Base-by-base conservation (phyloP, 2,329 filamentous ascomycete species). In the Alternaria sp. region DNA sequence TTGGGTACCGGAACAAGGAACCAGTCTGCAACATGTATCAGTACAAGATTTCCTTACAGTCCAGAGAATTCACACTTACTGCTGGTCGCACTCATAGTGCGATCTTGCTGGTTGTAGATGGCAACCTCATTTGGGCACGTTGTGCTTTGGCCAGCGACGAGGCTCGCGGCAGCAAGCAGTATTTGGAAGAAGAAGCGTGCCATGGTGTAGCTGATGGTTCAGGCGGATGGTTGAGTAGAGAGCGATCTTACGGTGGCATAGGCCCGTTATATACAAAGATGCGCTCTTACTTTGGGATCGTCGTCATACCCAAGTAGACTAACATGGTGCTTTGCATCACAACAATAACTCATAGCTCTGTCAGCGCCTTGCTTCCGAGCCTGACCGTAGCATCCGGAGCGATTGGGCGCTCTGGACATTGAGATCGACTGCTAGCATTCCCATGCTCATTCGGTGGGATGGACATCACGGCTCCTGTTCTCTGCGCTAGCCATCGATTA, bases 51-150 rank as follows among this genome's bases (percentile, higher is more conserved):
- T 19, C 6, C 28, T 36, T 17, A n/a, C 2, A 2, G 11, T 8
- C 2, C 2, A 12, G 9, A n/a, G 28, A 11, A 12, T 50, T 15
- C 11, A 26, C 15, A 54, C 50, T 36, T 3, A 66, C 64, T 61
- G 25, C 50, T 61, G 23, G 53, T 57, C n/a, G 59, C 19, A 5
- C 61, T 43, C 61, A 64, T 64, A 8, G 64, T 61, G 12, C 64
- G 64, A 15, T 61, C 61, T 25, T 64, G 59, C 11, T 28, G 54
- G 3, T 61, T 58, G 28, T 55, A 66, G 13, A 56, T 60, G 28
- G 54, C 49, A 15, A 64, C 64, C 53, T 63, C 56, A n/a, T 66
- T 66, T 13, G 54, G 57, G 25, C 63, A 66, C 26, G 55, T 52
- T 12, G 52, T 36, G 30, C 17, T 28, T 11, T 58, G 46, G 17